Evolutionary conservation across 148 eudicot genomes (phyloP).

Genomic region (Vaccinium macrocarpon): DNA sequence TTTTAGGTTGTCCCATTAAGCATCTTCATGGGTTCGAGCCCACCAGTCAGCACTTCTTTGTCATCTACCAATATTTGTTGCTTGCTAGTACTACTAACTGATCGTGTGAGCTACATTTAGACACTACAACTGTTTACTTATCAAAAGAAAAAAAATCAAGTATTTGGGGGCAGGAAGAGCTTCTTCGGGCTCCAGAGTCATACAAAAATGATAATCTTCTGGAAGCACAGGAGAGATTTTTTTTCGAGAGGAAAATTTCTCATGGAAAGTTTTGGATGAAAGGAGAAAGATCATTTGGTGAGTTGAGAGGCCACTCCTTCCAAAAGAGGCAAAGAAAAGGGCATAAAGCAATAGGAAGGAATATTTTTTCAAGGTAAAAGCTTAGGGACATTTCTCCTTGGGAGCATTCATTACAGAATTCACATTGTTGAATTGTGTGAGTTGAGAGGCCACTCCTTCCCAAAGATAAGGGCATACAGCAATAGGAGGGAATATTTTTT

Average conservation of each 20-base stretch:
- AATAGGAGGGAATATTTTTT: neutral
- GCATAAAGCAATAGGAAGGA: neutral
- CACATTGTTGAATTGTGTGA: neutral
- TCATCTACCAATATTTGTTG: no score
- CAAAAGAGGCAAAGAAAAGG: neutral
- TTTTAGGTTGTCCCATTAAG: neutral
- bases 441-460: no score
- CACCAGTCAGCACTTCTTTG: no score
- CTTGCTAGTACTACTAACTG: no score
- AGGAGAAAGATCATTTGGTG: neutral
- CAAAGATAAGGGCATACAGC: no score
- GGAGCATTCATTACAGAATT: neutral
- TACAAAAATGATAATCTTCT: neutral
- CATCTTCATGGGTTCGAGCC: neutral
- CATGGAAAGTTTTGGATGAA: neutral
- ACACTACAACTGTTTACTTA: no score
- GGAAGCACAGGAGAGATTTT: neutral
- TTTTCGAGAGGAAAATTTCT: neutral
- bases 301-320: neutral
- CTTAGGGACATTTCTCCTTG: neutral
- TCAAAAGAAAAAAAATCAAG: neutral
- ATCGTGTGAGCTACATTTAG: no score
- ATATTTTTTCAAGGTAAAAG: neutral
- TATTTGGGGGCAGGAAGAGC: neutral
- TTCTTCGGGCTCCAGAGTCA: neutral